Evolutionary conservation across 2,329 filamentous ascomycete species (phyloP).

Genomic region (Trichoderma simmonsii): DNA sequence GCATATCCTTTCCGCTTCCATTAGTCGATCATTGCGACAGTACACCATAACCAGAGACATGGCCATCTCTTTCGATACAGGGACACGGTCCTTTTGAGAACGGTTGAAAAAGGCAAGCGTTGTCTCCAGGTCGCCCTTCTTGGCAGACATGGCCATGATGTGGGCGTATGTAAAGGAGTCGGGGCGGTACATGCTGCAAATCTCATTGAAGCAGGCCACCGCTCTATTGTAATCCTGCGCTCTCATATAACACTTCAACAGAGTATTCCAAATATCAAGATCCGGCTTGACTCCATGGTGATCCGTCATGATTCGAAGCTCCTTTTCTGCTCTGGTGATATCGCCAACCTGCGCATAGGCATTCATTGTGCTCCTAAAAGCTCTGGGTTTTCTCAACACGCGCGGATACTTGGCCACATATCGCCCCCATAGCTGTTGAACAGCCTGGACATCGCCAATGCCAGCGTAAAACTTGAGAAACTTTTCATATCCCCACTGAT

Average conservation of each 20-base stretch:
- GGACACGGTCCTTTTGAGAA: slow-evolving; percentile 53
- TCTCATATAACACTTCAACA: slow-evolving; percentile 68
- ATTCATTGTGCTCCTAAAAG: slow-evolving; percentile 61
- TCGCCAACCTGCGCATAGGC: slow-evolving; percentile 70
- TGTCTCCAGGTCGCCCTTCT: slow-evolving; percentile 68
- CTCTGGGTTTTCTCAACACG: slow-evolving; percentile 34
- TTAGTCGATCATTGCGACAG: slow-evolving; percentile 42
- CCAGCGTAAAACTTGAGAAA: slow-evolving; percentile 49
- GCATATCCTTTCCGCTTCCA: slow-evolving; percentile 39
- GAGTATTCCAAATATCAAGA: slow-evolving; percentile 67
- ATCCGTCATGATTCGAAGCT: slow-evolving; percentile 59
- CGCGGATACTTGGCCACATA: slow-evolving; percentile 39
- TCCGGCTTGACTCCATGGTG: slow-evolving; percentile 58
- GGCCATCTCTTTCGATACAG: slow-evolving; percentile 56
- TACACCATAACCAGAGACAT: slow-evolving; percentile 66
- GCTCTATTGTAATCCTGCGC: slow-evolving; percentile 65
- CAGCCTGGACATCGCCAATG: slow-evolving; percentile 45
- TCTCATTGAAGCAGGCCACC: slow-evolving; percentile 59
- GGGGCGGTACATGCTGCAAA: slow-evolving; percentile 51
- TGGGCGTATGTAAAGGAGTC: slow-evolving; percentile 66
- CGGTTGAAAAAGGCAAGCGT: slow-evolving; percentile 63
- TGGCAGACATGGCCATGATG: slow-evolving; percentile 69
- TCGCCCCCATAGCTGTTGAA: slow-evolving; percentile 45
- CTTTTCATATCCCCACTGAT: slow-evolving; percentile 45
- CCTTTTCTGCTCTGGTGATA: slow-evolving; percentile 52